phyloP scores from a whole-genome alignment of 345 rosid genomes.

The Eucalyptus marginata region DNA sequence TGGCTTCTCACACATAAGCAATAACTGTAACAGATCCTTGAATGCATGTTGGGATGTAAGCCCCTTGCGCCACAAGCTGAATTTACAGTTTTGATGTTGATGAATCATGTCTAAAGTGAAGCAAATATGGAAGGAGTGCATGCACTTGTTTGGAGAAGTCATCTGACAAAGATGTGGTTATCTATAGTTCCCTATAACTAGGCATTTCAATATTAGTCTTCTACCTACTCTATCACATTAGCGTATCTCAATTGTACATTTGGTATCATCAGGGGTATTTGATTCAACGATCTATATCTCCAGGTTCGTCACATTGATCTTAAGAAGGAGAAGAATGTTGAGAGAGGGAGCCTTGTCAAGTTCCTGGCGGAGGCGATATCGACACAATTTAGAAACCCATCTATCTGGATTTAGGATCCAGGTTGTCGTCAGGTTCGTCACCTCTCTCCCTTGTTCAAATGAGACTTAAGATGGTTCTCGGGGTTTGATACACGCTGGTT shows the following conservation, averaged over 20 bases:
- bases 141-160: not conserved
- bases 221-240: not conserved
- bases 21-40: not conserved
- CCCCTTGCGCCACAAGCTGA: not conserved
- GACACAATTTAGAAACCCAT: constrained; percentile 63
- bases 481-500: not conserved
- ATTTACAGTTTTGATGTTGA: not conserved
- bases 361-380: constrained; percentile 65
- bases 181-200: not conserved
- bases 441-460: not conserved
- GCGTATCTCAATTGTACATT: not conserved
- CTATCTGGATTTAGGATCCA: constrained; percentile 44
- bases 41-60: not conserved
- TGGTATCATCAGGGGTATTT: not conserved
- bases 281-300: not conserved
- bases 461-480: not conserved
- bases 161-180: not conserved
- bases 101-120: not conserved
- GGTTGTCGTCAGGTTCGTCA: not conserved
- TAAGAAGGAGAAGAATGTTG: constrained; percentile 71
- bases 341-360: constrained; percentile 50
- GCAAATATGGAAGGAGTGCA: not conserved
- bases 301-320: constrained; percentile 83
- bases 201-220: not conserved
- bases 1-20: not conserved